Base-by-base conservation (phyloP, 2,329 filamentous ascomycete species). In the Trichoderma polysporum region DNA sequence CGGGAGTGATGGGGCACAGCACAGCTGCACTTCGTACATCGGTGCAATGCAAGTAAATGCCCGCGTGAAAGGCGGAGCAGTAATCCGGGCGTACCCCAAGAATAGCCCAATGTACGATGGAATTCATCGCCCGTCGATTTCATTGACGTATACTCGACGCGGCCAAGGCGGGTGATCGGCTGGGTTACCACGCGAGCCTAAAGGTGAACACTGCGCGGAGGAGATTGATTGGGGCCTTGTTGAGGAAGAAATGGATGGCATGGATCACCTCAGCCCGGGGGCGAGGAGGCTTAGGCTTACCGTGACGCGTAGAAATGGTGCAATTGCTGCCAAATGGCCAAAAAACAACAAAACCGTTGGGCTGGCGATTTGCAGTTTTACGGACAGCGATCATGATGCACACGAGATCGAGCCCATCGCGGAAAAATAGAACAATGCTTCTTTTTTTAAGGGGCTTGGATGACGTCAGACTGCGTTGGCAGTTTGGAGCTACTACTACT, bases 381-480 rank as follows among this genome's bases (percentile, higher is more conserved):
- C n/a, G n/a, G n/a, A n/a, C n/a, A 60, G 41, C 49, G 39, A 63
- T 53, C 59, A 53, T 53, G 47, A 63, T 63, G 33, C 13, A 37
- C 35, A 41, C 33, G 17, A 60, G 57, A 60, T 60, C 33, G 49
- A 12, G 19, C 5, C 19, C 19, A 56, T 56, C 53, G 4, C 15
- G 8, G n/a, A 19, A 45, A 10, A n/a, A 39, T 35, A 37, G 12
- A n/a, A n/a, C 31, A 31, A 27, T 37, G 41, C 17, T 27, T 66
- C 41, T 33, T 39, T 57, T 49, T 58, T 53, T 17, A 27, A 25
- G 29, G 41, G 65, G 37, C 41, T 27, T 56, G 19, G 29, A 62
- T 67, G 65, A 67, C 65, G 65, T 67, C 65, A 67, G 65, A 17
- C 22, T 67, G 65, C 57, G 39, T 61, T 54, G 49, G 37, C 49